Conservation (phyloP, 768 basidiomycete species). For the Infundibulicybe gibba region DNA sequence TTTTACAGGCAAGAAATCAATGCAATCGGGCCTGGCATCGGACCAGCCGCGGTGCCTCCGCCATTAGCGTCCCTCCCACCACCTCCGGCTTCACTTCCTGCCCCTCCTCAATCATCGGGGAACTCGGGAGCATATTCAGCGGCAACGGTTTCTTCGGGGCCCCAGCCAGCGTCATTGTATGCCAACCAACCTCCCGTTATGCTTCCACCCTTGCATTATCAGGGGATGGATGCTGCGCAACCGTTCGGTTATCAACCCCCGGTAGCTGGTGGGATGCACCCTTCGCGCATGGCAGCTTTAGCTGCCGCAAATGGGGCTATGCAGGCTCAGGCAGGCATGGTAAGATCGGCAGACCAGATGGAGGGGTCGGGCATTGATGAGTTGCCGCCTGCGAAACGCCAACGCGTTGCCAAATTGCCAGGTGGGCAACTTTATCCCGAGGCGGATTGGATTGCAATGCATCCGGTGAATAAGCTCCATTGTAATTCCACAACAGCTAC, state of each 20-base stretch:
- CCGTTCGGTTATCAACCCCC: constrained; percentile 80
- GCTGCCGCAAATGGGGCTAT: constrained; percentile 47
- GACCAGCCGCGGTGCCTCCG: constrained; percentile 71
- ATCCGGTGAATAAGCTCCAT: constrained; percentile 54
- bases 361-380: constrained; percentile 55
- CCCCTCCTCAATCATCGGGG: constrained; percentile 51
- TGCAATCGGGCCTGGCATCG: constrained; percentile 86
- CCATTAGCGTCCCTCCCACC: constrained; percentile 65
- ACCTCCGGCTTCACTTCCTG: constrained; percentile 69
- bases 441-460: constrained; percentile 86
- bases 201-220: constrained; percentile 84
- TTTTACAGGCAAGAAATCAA: constrained; percentile 61
- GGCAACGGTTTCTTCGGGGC: constrained; percentile 87
- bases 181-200: constrained; percentile 63
- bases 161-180: constrained; percentile 81
- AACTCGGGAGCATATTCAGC: constrained; percentile 61
- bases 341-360: constrained; percentile 80
- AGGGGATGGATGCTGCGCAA: constrained; percentile 71
- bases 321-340: constrained; percentile 63
- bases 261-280: constrained; percentile 59
- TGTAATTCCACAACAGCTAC: neutral
- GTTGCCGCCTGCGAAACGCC: constrained; percentile 82
- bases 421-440: constrained; percentile 84
- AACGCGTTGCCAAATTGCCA: constrained; percentile 81
- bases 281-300: constrained; percentile 59